phyloP scores from a whole-genome alignment of 768 basidiomycete genomes.

The Phlebiopsis flavidoalba region DNA sequence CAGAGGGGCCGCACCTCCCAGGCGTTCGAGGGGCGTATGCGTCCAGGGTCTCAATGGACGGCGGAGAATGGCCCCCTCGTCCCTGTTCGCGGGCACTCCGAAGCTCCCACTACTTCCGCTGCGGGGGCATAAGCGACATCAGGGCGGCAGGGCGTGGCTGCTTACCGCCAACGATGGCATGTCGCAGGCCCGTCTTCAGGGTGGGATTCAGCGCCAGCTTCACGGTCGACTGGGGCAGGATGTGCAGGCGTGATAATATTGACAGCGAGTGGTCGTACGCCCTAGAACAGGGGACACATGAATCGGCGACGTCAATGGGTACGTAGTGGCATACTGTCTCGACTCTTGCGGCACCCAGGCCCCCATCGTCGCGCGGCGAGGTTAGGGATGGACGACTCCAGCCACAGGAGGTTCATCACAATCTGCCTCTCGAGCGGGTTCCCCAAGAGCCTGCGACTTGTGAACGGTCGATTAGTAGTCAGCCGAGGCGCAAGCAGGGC shows the following conservation, averaged over 20 bases:
- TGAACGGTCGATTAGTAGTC: background rate
- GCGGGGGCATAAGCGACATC: conserved; percentile 6
- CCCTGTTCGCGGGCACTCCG: conserved; percentile 67
- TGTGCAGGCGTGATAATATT: conserved; percentile 63
- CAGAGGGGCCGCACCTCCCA: conserved; percentile 70
- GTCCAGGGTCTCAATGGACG: conserved; percentile 61
- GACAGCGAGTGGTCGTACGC: conserved; percentile 64
- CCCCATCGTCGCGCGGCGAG: conserved; percentile 58
- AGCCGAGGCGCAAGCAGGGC: background rate
- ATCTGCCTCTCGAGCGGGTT: conserved; percentile 78
- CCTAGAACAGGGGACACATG: conserved; percentile 33
- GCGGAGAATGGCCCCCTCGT: conserved; percentile 58
- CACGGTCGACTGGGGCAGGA: conserved; percentile 53
- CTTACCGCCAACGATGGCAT: conserved; percentile 84
- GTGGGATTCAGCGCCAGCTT: conserved; percentile 67
- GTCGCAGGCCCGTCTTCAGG: conserved; percentile 75
- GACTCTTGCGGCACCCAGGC: conserved; percentile 75
- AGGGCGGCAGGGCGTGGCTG: background rate
- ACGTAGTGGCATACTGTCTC: conserved; percentile 46
- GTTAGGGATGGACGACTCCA: conserved; percentile 70
- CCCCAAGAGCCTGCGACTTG: conserved; percentile 65
- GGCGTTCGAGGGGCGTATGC: conserved; percentile 75
- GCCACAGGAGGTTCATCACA: conserved; percentile 85
- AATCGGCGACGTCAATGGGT: background rate
- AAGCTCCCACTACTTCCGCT: conserved; percentile 81